phyloP scores from a whole-genome alignment of 2,329 filamentous ascomycete genomes.

The Lachnum nothofagi region DNA sequence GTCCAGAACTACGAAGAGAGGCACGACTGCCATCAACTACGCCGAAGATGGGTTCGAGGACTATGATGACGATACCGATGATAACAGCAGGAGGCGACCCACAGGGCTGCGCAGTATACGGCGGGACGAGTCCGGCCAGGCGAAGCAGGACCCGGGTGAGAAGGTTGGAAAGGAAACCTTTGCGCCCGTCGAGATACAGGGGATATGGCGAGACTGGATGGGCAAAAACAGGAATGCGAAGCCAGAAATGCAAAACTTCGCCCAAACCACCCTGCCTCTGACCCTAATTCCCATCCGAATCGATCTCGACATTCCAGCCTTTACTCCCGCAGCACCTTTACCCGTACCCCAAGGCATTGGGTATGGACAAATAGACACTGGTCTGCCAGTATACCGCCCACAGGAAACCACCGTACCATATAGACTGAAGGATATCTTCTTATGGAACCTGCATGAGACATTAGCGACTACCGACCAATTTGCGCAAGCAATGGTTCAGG shows the following conservation, averaged over 20 bases:
- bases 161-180: constrained; percentile 78
- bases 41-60: constrained; percentile 94
- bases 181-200: constrained; percentile 76
- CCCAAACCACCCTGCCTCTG: constrained; percentile 71
- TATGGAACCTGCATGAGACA: constrained; percentile 96
- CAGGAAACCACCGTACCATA: constrained; percentile 79
- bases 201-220: constrained; percentile 96
- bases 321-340: constrained; percentile 60
- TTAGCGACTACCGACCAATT: constrained; percentile 94
- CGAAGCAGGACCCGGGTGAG: constrained; percentile 61
- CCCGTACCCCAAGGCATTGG: constrained; percentile 56
- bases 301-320: constrained; percentile 83
- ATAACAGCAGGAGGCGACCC: constrained; percentile 58
- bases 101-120: constrained; percentile 80
- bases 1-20: constrained; percentile 89
- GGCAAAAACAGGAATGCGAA: constrained; percentile 58
- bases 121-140: constrained; percentile 64
- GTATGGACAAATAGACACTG: constrained; percentile 60
- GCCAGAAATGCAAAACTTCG: constrained; percentile 56
- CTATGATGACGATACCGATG: constrained; percentile 68
- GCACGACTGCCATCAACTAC: constrained; percentile 95
- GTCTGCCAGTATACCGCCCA: constrained; percentile 70
- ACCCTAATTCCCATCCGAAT: constrained; percentile 94
- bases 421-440: constrained; percentile 86
- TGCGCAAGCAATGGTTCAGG: constrained; percentile 82